Evolutionary conservation across 805 yeast species (phyloP).

Genomic region (Candida golubevii): DNA sequence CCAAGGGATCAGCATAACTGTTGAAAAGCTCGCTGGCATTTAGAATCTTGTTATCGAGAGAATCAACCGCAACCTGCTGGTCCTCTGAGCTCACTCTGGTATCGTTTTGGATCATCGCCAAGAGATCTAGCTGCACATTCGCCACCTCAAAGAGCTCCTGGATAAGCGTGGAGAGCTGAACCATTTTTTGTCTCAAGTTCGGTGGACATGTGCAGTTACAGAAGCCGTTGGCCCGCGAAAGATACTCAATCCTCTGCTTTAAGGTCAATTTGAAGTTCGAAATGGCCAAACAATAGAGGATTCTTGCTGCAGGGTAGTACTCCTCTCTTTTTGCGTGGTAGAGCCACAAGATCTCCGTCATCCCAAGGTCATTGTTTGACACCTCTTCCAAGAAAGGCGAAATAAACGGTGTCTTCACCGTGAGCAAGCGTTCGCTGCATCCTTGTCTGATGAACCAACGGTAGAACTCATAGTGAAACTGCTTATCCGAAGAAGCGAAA

Average conservation of each 20-base stretch:
- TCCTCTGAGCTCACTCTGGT: constrained; percentile 45
- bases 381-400: constrained; percentile 71
- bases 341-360: constrained; percentile 83
- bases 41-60: constrained; percentile 61
- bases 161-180: constrained; percentile 61
- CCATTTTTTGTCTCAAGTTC: constrained; percentile 68
- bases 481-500: constrained; percentile 67
- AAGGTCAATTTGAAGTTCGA: constrained; percentile 68
- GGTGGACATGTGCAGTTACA: constrained; percentile 83
- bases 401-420: constrained; percentile 76
- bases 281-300: constrained; percentile 62
- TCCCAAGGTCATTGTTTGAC: constrained; percentile 56
- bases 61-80: constrained; percentile 45
- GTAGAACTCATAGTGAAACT: constrained; percentile 89
- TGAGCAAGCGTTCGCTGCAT: constrained; percentile 69
- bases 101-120: constrained; percentile 47
- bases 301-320: constrained; percentile 79
- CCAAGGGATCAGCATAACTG: constrained; percentile 80
- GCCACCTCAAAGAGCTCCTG: constrained; percentile 85
- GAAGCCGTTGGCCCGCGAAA: constrained; percentile 90
- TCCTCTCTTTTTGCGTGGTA: constrained; percentile 80
- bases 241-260: constrained; percentile 74
- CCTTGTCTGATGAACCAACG: constrained; percentile 87
- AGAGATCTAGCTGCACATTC: constrained; percentile 70
- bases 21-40: constrained; percentile 78